Base-by-base conservation (phyloP, 306 rosid species). In the Dryas octopetala region DNA sequence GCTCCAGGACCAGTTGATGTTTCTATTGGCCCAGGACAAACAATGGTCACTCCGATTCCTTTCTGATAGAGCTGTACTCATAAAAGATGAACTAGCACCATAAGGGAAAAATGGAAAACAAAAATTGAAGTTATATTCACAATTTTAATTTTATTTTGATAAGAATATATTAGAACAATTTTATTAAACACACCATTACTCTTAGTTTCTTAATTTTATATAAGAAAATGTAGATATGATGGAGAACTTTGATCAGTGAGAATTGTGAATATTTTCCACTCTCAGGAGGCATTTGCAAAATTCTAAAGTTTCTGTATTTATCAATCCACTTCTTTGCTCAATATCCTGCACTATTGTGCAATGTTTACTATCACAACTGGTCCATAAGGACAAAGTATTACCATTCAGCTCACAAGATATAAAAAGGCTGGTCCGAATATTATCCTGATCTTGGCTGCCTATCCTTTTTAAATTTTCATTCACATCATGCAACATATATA, bases 21-120 rank as follows among this genome's bases (percentile, higher is more conserved):
- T 85, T 84, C 88, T 78, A 91, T 85, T 46, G 98, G 98, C 79
- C 98, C 98, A 73, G 96, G 98, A 85, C 98, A 95, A 77, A 91
- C 87, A 77, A 95, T 76, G 61, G 98, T 91, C 80, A 95, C 98
- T 73, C 61, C 80, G 68, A 95, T 90, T 77, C 97, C 98, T 82
- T 90, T 87, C 78, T 73, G 87, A 78, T 69, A 90, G 58, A 95
- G 95, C 98, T 91, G 90, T 45, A 48, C 70, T 64, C 74, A 64
- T 54, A 53, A 69, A 81, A 68, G 65, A 73, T 41, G 26, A 17
- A 69, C 62, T 54, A 75, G 57, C 45, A 71, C 55, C n/a, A 40
- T 68, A 23, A 43, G 57, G 7, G 47, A 10, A 45, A 82, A 62
- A 44, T 7, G 28, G 68, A 2, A 79, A 23, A 13, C 69, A 49